Evolutionary conservation across 148 eudicot genomes (phyloP), one percentile per base, ranked within the genome.

Genomic region (Fagopyrum esculentum): DNA sequence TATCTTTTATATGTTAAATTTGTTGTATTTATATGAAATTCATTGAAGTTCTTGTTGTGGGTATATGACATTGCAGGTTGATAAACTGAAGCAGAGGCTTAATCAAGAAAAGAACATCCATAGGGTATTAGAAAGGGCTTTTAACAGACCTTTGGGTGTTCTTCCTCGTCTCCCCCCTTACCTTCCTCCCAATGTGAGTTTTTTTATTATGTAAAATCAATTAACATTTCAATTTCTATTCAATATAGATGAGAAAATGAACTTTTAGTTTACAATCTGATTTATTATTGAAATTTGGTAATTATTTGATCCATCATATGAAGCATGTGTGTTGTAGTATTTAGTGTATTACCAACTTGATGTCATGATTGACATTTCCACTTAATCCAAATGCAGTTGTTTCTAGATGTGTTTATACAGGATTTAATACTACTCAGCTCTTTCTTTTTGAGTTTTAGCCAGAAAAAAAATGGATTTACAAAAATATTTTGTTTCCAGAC

Each of bases 121-220:
- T 8, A 46, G 54, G 8, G 73, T 54, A 17, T 26, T 71, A 22
- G 73, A 71, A 16, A 71, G 73, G 35, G 73, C 73, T 7, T 71
- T 71, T 55, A 71, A 71, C n/a, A 71, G 73, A 16, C 73, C 73
- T 17, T 49, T 71, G 51, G 73, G 73, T 46, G 73, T 46, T 47
- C 73, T 71, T 49, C 73, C 73, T 71, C 73, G 73, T 49, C 55
- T 71, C 1, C 73, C 73, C 16, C 73, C 73, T 71, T 71, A 71
- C 30, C 73, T 71, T 71, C 73, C 73, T 71, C 54, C 73, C 55
- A 49, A 71, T 71, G 73, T 71, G 22, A 47, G 52, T 19, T 45
- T 46, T 48, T 45, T 12, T 43, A n/a, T 7, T 59, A 15, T 6
- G 6, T 16, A 8, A 22, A 70, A 16, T 45, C 50, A 19, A 13